These are phyloP conservation scores for Salix arbutifolia DNA, from an alignment of 345 rosid genomes.

Conservation along the genomic window DNA sequence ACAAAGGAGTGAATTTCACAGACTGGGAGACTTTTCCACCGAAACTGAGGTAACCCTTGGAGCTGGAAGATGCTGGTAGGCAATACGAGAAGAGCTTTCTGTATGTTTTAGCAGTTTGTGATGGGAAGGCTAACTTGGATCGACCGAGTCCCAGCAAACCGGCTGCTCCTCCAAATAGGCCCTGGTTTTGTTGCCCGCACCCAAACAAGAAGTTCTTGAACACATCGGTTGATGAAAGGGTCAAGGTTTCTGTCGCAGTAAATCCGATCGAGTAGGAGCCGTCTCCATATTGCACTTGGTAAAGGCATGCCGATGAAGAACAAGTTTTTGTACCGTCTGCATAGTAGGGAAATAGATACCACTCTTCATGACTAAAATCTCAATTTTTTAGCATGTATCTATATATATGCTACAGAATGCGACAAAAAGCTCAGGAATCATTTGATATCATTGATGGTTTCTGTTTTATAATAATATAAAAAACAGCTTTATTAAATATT, in stretches of 20 bases:
- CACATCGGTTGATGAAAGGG: background rate
- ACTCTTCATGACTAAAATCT: no score
- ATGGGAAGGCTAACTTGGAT: slow-evolving; percentile 6
- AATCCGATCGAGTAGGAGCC: slow-evolving; percentile 4
- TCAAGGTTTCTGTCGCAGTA: slow-evolving; percentile 11
- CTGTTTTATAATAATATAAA: no score
- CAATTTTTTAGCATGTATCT: no score
- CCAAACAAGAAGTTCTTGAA: slow-evolving; percentile 25
- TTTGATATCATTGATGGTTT: no score
- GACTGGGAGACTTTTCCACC: background rate
- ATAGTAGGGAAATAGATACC: background rate
- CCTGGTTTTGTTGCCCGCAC: slow-evolving; percentile 25
- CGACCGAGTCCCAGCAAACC: slow-evolving; percentile 17
- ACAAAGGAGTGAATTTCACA: slow-evolving; percentile 23
- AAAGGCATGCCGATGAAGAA: slow-evolving; percentile 14
- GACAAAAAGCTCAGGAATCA: no score
- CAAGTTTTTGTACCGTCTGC: slow-evolving; percentile 6
- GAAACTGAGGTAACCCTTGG: slow-evolving; percentile 25
- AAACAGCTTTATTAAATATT: no score
- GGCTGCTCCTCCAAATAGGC: background rate
- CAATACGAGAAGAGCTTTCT: slow-evolving; percentile 29
- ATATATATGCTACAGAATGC: no score
- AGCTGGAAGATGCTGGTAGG: slow-evolving; percentile 25
- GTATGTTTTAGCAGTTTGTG: slow-evolving; percentile 22
- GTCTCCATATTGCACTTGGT: slow-evolving; percentile 18